These are phyloP conservation scores for Lenzites betulinus DNA, from an alignment of 768 basidiomycete species.

Conservation along the genomic window DNA sequence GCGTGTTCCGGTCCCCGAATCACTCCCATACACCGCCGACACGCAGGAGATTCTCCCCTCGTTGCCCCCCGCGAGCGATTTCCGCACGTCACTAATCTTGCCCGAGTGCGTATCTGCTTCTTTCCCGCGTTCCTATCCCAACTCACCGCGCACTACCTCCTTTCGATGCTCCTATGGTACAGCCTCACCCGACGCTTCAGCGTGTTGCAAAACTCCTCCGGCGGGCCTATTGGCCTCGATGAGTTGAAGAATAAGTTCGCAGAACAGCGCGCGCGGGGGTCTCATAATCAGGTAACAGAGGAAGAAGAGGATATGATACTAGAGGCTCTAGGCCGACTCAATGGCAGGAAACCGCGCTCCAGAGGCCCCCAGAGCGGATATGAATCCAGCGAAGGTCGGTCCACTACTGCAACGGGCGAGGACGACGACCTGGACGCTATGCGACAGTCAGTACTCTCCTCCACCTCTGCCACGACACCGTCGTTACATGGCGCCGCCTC, in stretches of 20 bases:
- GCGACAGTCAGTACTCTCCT: constrained; percentile 31
- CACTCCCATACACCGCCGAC: constrained; percentile 24
- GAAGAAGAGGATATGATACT: constrained; percentile 86
- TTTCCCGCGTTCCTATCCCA: constrained; percentile 18
- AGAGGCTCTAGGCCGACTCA: constrained; percentile 64
- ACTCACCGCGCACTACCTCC: constrained; percentile 19
- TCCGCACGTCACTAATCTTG: constrained; percentile 84
- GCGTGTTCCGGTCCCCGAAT: constrained; percentile 44
- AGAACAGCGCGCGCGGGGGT: constrained; percentile 73
- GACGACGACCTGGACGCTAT: constrained; percentile 15
- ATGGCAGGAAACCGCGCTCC: constrained; percentile 35
- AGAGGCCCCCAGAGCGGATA: constrained; percentile 13
- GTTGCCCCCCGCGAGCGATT: constrained; percentile 71
- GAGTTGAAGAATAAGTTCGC: constrained; percentile 68
- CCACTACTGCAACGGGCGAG: constrained; percentile 1
- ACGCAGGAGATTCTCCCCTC: constrained; percentile 47
- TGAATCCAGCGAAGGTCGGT: constrained; percentile 19
- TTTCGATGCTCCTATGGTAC: constrained; percentile 29
- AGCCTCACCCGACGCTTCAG: constrained; percentile 85
- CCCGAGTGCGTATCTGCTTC: constrained; percentile 65
- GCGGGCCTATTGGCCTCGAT: constrained; percentile 66
- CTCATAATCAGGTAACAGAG: constrained; percentile 68
- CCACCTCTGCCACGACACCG: constrained; percentile 40
- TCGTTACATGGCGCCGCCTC: constrained; percentile 27
- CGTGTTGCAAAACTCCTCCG: constrained; percentile 67